phyloP scores from a whole-genome alignment of 805 yeast species.

The Millerozyma miso region DNA sequence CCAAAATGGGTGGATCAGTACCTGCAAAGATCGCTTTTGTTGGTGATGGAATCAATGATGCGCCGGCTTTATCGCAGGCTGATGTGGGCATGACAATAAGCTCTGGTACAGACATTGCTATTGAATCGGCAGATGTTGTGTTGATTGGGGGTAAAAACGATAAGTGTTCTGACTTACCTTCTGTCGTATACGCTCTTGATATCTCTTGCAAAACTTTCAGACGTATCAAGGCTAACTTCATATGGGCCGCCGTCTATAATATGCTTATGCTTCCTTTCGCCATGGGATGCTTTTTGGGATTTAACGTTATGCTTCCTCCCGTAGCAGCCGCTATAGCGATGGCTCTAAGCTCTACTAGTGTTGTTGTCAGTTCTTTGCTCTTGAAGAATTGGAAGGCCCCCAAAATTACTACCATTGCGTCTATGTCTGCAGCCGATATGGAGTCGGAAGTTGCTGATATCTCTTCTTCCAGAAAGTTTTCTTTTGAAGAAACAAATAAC shows the following conservation, averaged over 20 bases:
- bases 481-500: slow-evolving; percentile 20
- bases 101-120: slow-evolving; percentile 92
- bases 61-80: slow-evolving; percentile 89
- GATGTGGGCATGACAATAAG: slow-evolving; percentile 89
- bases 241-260: slow-evolving; percentile 86
- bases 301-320: slow-evolving; percentile 75
- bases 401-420: slow-evolving; percentile 9
- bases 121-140: slow-evolving; percentile 94
- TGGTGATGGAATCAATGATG: slow-evolving; percentile 98
- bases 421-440: slow-evolving; percentile 12
- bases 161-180: slow-evolving; percentile 33
- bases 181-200: slow-evolving; percentile 59
- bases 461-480: slow-evolving; percentile 23
- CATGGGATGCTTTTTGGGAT: slow-evolving; percentile 82
- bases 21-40: slow-evolving; percentile 67
- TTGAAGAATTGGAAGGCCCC: slow-evolving; percentile 61
- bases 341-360: slow-evolving; percentile 91
- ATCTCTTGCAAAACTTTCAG: slow-evolving; percentile 66
- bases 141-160: slow-evolving; percentile 41
- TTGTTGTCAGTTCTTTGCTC: slow-evolving; percentile 72
- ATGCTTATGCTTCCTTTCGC: slow-evolving; percentile 86
- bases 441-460: slow-evolving; percentile 16
- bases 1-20: slow-evolving; percentile 27
- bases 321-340: slow-evolving; percentile 87
- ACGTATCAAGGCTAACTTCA: slow-evolving; percentile 74